phyloP scores from a whole-genome alignment of 257 asterid genomes.

The Nicotiana attenuata region DNA sequence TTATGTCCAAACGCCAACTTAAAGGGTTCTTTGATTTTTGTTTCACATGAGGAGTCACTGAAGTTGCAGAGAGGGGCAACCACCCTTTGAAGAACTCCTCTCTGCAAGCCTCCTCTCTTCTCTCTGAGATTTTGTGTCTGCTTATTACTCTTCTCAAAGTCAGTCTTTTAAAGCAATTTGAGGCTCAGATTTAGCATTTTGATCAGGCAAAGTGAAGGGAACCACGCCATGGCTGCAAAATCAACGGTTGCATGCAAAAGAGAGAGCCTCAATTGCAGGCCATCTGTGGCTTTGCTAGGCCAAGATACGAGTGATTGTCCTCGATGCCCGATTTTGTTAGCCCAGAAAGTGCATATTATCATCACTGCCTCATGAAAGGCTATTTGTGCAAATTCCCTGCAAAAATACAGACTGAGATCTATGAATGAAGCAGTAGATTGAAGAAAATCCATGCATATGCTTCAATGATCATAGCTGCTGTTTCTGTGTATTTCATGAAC shows the following conservation, averaged over 20 bases:
- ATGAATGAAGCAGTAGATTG: neutral
- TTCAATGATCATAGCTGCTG: neutral
- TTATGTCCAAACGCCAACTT: no score
- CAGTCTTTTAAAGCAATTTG: no score
- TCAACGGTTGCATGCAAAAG: slow-evolving; percentile 3
- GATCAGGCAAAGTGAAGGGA: neutral
- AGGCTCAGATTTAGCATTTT: no score
- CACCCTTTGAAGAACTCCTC: slow-evolving; percentile 11
- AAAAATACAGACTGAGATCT: neutral
- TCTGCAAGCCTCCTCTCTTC: no score
- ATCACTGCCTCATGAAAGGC: neutral
- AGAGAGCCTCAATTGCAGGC: neutral
- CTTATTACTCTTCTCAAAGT: no score
- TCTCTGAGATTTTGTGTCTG: no score
- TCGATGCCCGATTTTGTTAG: neutral
- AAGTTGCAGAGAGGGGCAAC: slow-evolving; percentile 20
- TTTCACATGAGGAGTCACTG: neutral
- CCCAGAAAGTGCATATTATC: neutral
- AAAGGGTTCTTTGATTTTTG: slow-evolving; percentile 1
- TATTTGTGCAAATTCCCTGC: neutral
- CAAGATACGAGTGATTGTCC: neutral
- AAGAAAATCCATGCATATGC: neutral
- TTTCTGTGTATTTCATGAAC: neutral
- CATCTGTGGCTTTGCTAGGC: neutral
- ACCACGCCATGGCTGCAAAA: slow-evolving; percentile 20